phyloP scores from a whole-genome alignment of 176 grass and related monocot genomes.

The Areca catechu region DNA sequence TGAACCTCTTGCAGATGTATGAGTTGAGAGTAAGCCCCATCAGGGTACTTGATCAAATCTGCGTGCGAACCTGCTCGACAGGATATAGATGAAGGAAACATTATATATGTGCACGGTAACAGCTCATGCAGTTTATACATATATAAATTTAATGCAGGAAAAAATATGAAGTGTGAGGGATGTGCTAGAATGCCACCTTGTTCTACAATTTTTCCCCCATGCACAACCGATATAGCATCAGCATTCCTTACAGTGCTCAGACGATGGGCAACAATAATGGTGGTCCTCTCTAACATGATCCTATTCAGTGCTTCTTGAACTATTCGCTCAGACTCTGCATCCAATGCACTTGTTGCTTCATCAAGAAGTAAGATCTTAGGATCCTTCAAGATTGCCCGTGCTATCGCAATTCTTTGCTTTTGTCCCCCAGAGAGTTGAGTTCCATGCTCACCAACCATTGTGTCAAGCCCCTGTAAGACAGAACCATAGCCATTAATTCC shows the following conservation, averaged over 20 bases:
- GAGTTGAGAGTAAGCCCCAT: slow-evolving; percentile 69
- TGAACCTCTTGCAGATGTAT: slow-evolving; percentile 54
- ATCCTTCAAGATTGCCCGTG: slow-evolving; percentile 74
- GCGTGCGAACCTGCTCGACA: slow-evolving; percentile 51
- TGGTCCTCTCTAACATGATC: slow-evolving; percentile 69
- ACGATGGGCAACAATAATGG: slow-evolving; percentile 83
- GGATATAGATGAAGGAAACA: too few species aligned
- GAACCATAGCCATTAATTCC: background rate
- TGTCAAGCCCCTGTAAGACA: slow-evolving; percentile 53
- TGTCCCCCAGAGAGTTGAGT: slow-evolving; percentile 83
- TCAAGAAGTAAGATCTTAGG: slow-evolving; percentile 81
- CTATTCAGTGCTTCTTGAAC: slow-evolving; percentile 81
- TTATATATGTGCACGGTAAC: too few species aligned
- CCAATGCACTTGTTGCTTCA: slow-evolving; percentile 87
- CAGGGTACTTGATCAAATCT: slow-evolving; percentile 41
- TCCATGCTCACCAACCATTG: slow-evolving; percentile 76
- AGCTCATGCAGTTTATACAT: too few species aligned
- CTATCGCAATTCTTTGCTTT: slow-evolving; percentile 92
- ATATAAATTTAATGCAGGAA: too few species aligned
- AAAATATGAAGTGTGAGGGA: background rate
- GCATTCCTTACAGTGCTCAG: slow-evolving; percentile 80
- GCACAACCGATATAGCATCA: slow-evolving; percentile 64
- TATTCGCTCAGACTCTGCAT: slow-evolving; percentile 70
- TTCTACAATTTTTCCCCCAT: slow-evolving; percentile 78
- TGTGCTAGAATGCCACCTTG: slow-evolving; percentile 36